These are phyloP conservation scores for Pyricularia pennisetigena DNA, from an alignment of 2,329 filamentous ascomycete genomes.

Conservation along the genomic window DNA sequence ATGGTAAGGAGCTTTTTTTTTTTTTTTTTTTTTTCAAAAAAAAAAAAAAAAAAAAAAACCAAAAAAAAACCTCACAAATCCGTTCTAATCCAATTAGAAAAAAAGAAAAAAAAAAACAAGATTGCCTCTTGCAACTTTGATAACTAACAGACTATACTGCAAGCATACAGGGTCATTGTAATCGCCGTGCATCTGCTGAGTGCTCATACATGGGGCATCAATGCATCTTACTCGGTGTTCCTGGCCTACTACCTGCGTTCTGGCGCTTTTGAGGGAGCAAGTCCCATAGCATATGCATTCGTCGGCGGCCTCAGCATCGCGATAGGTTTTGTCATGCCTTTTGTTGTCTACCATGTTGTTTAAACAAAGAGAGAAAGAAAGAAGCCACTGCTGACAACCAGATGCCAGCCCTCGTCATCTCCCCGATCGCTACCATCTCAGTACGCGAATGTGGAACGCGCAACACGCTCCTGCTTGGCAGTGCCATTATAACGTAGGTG, in stretches of 20 bases:
- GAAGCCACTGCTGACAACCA: background rate
- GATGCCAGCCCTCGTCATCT: constrained; percentile 49
- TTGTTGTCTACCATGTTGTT: background rate
- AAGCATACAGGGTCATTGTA: constrained; percentile 40
- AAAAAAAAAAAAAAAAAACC: too few relatives aligned
- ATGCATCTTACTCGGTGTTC: constrained; percentile 52
- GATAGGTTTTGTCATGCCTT: constrained; percentile 24
- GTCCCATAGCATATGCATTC: constrained; percentile 62
- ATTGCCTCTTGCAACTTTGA: background rate
- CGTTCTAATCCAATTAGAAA: too few relatives aligned
- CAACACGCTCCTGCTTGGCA: constrained; percentile 53
- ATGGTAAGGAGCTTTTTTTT: constrained; percentile 29
- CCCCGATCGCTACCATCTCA: constrained; percentile 55
- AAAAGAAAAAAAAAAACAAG: too few relatives aligned
- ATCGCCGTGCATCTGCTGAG: constrained; percentile 46
- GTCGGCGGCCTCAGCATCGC: constrained; percentile 63
- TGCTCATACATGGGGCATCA: constrained; percentile 67
- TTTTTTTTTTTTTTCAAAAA: too few relatives aligned
- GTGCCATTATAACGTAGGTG: constrained; percentile 47
- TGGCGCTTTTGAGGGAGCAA: constrained; percentile 52
- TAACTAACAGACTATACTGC: background rate
- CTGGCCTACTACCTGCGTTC: constrained; percentile 47
- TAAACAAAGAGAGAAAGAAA: background rate
- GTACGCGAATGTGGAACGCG: constrained; percentile 55
- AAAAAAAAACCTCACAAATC: too few relatives aligned